Base-by-base conservation (phyloP, 1,139 yeast species). In the Pichia kudriavzevii region DNA sequence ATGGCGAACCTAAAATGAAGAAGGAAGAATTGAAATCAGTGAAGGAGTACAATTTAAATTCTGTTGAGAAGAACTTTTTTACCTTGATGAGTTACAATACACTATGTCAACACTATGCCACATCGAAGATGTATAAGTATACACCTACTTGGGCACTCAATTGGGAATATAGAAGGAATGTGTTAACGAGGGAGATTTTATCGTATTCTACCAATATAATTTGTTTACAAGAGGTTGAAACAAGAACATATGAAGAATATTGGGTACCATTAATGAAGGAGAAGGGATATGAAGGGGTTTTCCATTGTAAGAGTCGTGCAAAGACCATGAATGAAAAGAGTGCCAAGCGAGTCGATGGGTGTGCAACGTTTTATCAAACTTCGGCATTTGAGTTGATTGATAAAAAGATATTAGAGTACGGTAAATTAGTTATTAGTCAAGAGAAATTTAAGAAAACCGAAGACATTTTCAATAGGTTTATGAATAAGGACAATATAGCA, bases 131-230 rank as follows among this genome's bases (percentile, higher is more conserved):
- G 81, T 93, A 84, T 58, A 88, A 83, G 50, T 91, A 84, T 56
- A 87, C 97, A 2, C 97, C 97, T 21, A 77, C 94, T 2, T 91
- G 98, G 98, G 98, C 97, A 6, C 69, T 91, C 44, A 75, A 78
- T 36, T 88, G 97, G 97, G 82, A 81, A n/a, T 87, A 80, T 60
- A 79, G 99, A 60, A 75, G 80, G 53, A 77, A 79, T 40, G 66
- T 73, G 33, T 69, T 91, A 45, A 73, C 78, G 43, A 76, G 79
- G 46, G 95, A 91, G 57, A 69, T 91, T 13, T 55, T 77, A 34
- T 64, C 67, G 13, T 72, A 67, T 48, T 69, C 72, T 40, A 69
- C 88, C 20, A 97, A 91, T 57, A 66, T 93, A 29, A 62, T 91
- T 22, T 88, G 97, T 64, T 66, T 91, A 63, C 98, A 91, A 66